phyloP scores from a whole-genome alignment of 2,329 filamentous ascomycete genomes.

The Fulvia fulva region DNA sequence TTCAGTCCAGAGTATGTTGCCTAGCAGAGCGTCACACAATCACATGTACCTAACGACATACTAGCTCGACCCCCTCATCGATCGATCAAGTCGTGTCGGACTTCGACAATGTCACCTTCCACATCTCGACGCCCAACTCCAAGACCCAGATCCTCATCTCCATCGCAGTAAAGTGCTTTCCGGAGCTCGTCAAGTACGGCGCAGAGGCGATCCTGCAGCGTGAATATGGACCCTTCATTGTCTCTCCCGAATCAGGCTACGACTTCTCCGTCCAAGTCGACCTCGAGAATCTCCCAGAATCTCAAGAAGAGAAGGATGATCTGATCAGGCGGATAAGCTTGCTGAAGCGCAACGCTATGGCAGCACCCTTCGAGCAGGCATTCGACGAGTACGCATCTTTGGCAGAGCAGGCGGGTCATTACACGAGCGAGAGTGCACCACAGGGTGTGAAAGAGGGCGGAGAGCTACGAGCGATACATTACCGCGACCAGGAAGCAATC shows the following conservation, averaged over 20 bases:
- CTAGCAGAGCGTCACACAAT: background rate
- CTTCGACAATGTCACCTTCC: constrained; percentile 98
- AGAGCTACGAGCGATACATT: constrained; percentile 92
- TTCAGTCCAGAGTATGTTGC: constrained; percentile 53
- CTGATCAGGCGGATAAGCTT: constrained; percentile 83
- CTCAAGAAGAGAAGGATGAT: constrained; percentile 81
- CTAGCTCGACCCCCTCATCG: constrained; percentile 74
- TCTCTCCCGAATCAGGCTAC: constrained; percentile 81
- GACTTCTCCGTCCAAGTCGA: constrained; percentile 94
- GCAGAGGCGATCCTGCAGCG: constrained; percentile 86
- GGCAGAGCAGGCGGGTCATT: constrained; percentile 83
- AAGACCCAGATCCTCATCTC: constrained; percentile 95
- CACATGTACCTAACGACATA: constrained; percentile 29
- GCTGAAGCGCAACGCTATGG: constrained; percentile 97
- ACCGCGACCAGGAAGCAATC: constrained; percentile 97
- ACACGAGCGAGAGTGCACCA: constrained; percentile 88
- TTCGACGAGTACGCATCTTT: constrained; percentile 88
- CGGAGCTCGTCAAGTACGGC: constrained; percentile 87
- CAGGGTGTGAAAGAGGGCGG: constrained; percentile 87
- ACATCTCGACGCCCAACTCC: constrained; percentile 90
- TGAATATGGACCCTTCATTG: constrained; percentile 91
- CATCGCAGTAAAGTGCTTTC: constrained; percentile 90
- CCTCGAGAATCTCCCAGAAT: constrained; percentile 76
- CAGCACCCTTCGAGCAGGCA: constrained; percentile 93
- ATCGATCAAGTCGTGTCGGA: constrained; percentile 99